Base-by-base conservation (phyloP, 768 basidiomycete species). In the Sarcomyxa edulis region DNA sequence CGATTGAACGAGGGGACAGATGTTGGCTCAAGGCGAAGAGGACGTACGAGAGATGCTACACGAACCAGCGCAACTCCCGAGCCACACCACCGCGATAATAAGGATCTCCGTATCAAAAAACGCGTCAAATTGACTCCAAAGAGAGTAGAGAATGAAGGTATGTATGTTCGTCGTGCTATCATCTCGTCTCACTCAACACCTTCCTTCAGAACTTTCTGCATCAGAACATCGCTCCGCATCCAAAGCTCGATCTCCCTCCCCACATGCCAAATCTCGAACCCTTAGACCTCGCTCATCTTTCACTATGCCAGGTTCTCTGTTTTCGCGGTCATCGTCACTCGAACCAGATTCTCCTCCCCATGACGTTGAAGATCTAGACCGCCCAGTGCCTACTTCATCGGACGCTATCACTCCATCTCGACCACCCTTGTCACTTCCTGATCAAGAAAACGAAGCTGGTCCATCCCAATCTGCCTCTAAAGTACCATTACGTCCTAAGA, bases 281-380 rank as follows among this genome's bases (percentile, higher is more conserved):
- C 55, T 70, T 6, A 64, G 58, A 27, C 63, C 61, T 19, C 62
- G 58, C n/a, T 60, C 61, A 6, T 76, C 75, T 3, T 50, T 71
- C 0, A 79, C 78, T 1, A 90, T 90, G 86, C 87, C 86, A 15
- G 87, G 86, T 6, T 74, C 87, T 1, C 72, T 90, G 9, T 85
- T 79, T 51, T 76, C 84, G 4, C 78, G 84, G 7, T 85, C 87
- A 0, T 70, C 76, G 0, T 84, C 84, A n/a, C 62, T 78, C 9
- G 61, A 78, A 21, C 76, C 78, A 19, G 54, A 59, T 28, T 35
- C 51, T 7, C 38, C 51, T 12, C 49, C 56, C 22, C 38, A 34
- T 9, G 27, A 38, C 38, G 21, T 42, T 29, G 39, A 36, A 16
- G 47, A 52, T 11, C 50, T 51, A 16, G 55, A 43, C 33, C 61